These are phyloP conservation scores for Jaapia argillacea DNA, from an alignment of 768 basidiomycete genomes.

Conservation along the genomic window DNA sequence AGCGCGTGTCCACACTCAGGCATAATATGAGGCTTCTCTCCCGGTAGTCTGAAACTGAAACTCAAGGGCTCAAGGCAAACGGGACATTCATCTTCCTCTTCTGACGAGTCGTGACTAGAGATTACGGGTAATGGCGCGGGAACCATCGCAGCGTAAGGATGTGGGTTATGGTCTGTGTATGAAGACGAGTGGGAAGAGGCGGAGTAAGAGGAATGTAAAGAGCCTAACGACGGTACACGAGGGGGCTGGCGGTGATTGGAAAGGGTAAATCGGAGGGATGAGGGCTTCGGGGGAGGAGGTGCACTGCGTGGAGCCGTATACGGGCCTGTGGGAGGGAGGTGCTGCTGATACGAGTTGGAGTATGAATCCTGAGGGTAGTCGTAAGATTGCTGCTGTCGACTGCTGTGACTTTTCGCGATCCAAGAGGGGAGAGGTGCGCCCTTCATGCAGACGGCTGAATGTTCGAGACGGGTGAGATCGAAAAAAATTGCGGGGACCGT, in stretches of 20 bases:
- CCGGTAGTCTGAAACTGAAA: slow-evolving; percentile 86
- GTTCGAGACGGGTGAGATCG: neutral
- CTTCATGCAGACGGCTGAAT: neutral
- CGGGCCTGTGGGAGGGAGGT: slow-evolving; percentile 5
- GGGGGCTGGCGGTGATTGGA: slow-evolving; percentile 40
- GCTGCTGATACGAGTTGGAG: slow-evolving; percentile 5
- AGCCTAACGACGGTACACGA: slow-evolving; percentile 36
- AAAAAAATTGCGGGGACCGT: too few species aligned
- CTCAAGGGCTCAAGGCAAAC: slow-evolving; percentile 94
- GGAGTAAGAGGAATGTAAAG: slow-evolving; percentile 36
- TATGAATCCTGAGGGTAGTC: slow-evolving; percentile 16
- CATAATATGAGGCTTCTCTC: slow-evolving; percentile 95
- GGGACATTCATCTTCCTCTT: slow-evolving; percentile 88
- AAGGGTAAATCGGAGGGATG: slow-evolving; percentile 32
- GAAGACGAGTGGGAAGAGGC: slow-evolving; percentile 21
- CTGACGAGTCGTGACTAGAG: slow-evolving; percentile 46
- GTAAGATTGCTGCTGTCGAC: slow-evolving; percentile 2
- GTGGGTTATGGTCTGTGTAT: slow-evolving; percentile 23
- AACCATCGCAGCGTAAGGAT: slow-evolving; percentile 53
- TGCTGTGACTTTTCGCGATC: too few species aligned
- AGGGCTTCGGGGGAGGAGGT: slow-evolving; percentile 9
- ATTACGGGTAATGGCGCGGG: slow-evolving; percentile 66
- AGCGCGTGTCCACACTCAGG: slow-evolving; percentile 97
- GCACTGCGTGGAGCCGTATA: slow-evolving; percentile 5
- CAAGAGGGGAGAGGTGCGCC: too few species aligned